Percentiles rank a stretch among this genome's conserved stretches.
phyloP scores from a whole-genome alignment of 768 basidiomycete species.

The Hericium rajendrae region DNA sequence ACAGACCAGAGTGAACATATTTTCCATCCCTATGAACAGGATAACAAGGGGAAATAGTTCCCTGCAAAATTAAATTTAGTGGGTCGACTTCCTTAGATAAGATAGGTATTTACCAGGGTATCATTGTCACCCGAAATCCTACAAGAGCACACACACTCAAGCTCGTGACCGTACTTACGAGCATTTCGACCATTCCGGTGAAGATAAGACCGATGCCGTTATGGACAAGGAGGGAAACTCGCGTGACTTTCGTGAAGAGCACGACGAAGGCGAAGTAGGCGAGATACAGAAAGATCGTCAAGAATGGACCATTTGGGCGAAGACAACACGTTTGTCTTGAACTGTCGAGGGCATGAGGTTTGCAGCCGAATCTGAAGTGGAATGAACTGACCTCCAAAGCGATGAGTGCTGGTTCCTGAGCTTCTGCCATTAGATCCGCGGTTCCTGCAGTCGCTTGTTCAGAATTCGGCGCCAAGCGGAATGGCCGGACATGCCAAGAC shows the following conservation, averaged over 20 bases:
- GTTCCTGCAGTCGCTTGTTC: conserved; percentile 28
- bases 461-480: conserved; percentile 53
- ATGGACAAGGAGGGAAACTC: conserved; percentile 77
- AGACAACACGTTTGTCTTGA: conserved; percentile 38
- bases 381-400: conserved; percentile 32
- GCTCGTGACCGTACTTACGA: conserved; percentile 89
- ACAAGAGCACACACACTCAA: conserved; percentile 86
- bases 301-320: conserved; percentile 42
- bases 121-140: conserved; percentile 82
- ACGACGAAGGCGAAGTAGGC: conserved; percentile 69
- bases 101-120: conserved; percentile 60
- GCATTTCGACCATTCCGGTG: conserved; percentile 86
- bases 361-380: not conserved
- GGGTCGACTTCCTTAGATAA: not conserved
- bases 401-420: conserved; percentile 34
- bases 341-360: conserved; percentile 26
- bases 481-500: conserved; percentile 53
- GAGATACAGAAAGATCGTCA: conserved; percentile 63
- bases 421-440: conserved; percentile 28
- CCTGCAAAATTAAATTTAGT: conserved; percentile 30
- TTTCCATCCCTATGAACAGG: conserved; percentile 91
- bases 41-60: conserved; percentile 89
- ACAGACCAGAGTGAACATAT: conserved; percentile 89
- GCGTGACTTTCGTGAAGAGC: conserved; percentile 69
- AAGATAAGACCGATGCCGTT: conserved; percentile 86